Conservation (phyloP, 2,329 filamentous ascomycete genomes). For the Thielaviopsis euricoi region DNA sequence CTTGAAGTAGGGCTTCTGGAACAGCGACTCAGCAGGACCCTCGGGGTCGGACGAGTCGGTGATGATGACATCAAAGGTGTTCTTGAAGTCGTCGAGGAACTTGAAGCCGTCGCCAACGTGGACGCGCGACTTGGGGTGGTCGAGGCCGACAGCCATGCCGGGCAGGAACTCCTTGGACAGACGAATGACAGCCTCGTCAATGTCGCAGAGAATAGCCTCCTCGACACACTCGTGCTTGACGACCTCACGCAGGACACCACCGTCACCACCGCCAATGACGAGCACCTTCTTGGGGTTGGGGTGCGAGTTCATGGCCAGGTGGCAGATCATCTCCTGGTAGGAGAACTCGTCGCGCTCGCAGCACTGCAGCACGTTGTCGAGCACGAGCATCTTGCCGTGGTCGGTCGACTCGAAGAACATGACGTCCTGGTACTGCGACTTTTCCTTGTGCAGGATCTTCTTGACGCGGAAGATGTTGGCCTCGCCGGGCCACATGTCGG, state of each 20-base stretch:
- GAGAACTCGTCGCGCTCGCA: conserved; percentile 98
- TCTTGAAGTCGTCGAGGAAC: conserved; percentile 92
- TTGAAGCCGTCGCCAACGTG: conserved; percentile 97
- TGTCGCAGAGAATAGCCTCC: conserved; percentile 93
- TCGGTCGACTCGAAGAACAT: conserved; percentile 97
- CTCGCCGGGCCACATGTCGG: conserved; percentile 97
- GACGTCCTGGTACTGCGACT: conserved; percentile 97
- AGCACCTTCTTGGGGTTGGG: conserved; percentile 96
- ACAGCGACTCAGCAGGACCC: conserved; percentile 86
- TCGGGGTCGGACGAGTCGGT: conserved; percentile 97
- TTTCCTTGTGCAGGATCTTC: conserved; percentile 96
- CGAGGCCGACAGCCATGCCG: conserved; percentile 80
- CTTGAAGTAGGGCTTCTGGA: conserved; percentile 98
- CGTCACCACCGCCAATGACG: conserved; percentile 94
- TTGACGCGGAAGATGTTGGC: conserved; percentile 98
- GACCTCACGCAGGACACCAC: conserved; percentile 91
- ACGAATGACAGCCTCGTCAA: conserved; percentile 96
- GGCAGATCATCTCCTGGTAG: conserved; percentile 99
- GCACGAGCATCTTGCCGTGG: conserved; percentile 87
- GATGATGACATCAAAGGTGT: conserved; percentile 98
- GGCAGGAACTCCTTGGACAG: conserved; percentile 97
- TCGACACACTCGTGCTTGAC: conserved; percentile 98
- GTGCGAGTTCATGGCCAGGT: conserved; percentile 96
- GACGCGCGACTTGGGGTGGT: conserved; percentile 83
- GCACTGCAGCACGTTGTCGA: conserved; percentile 98